Conservation (phyloP, 2,329 filamentous ascomycete species). For the Talaromyces sp. region DNA sequence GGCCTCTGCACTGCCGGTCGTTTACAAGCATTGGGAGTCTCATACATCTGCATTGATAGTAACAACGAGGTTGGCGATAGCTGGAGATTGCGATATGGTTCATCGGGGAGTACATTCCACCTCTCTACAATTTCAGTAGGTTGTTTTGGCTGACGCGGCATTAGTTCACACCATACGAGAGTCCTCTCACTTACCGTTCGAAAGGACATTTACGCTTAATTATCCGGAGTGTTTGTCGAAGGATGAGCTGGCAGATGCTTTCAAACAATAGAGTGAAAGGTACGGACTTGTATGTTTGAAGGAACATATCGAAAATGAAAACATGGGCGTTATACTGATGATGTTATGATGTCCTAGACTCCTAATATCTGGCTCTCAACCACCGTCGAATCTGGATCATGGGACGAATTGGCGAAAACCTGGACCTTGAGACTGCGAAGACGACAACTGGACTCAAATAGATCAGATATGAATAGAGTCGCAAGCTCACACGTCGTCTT, state of each 20-base stretch:
- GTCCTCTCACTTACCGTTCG: slow-evolving; percentile 30
- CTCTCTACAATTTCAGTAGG: background rate
- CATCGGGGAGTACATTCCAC: slow-evolving; percentile 31
- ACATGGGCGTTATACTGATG: background rate
- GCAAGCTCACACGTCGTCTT: slow-evolving; percentile 33
- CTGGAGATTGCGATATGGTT: slow-evolving; percentile 50
- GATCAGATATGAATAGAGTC: slow-evolving; percentile 18
- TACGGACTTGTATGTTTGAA: slow-evolving; percentile 27
- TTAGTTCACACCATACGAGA: slow-evolving; percentile 24
- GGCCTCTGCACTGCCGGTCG: slow-evolving; percentile 47
- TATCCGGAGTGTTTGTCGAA: slow-evolving; percentile 27
- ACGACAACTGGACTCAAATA: slow-evolving; percentile 6
- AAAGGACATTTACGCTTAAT: slow-evolving; percentile 26
- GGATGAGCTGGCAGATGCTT: slow-evolving; percentile 26
- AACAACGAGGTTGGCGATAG: slow-evolving; percentile 46
- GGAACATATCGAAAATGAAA: background rate
- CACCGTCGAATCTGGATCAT: slow-evolving; percentile 37
- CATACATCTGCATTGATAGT: slow-evolving; percentile 47
- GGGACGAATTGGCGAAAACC: slow-evolving; percentile 35
- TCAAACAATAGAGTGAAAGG: slow-evolving; percentile 25
- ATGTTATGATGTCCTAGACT: background rate
- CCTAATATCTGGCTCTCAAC: slow-evolving; percentile 41
- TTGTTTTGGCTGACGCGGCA: background rate
- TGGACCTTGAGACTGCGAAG: slow-evolving; percentile 41
- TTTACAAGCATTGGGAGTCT: slow-evolving; percentile 44